Percentiles rank a stretch among this genome's conserved stretches.
Evolutionary conservation across 495 filamentous ascomycete genomes (phyloP).

Genomic region (Annulohypoxylon moriforme): DNA sequence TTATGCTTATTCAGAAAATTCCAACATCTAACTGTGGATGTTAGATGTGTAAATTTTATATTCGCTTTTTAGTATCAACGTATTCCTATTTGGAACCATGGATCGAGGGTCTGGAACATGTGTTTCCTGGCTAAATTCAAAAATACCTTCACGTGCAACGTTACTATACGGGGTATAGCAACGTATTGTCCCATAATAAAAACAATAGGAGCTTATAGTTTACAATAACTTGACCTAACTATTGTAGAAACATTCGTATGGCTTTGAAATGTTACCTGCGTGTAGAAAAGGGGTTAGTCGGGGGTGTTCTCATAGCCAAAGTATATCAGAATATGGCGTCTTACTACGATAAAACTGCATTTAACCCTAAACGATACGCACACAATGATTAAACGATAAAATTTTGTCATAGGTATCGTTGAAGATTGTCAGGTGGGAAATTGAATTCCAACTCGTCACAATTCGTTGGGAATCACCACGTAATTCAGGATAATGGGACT

Average conservation of each 20-base stretch:
- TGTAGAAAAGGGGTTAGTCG: not conserved
- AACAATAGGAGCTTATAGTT: not conserved
- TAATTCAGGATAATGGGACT: too few species aligned
- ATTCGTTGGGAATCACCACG: too few species aligned
- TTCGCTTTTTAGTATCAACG: not conserved
- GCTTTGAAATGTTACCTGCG: not conserved
- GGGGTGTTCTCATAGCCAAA: not conserved
- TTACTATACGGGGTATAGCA: not conserved
- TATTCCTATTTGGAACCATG: not conserved
- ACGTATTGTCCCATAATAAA: not conserved
- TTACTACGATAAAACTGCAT: not conserved
- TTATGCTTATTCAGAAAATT: not conserved
- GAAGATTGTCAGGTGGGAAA: not conserved
- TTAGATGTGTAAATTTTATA: not conserved
- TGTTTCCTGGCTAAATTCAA: slow-evolving; percentile 9
- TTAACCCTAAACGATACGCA: not conserved
- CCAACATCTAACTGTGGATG: not conserved
- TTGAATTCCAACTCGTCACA: not conserved
- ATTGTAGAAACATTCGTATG: not conserved
- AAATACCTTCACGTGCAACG: slow-evolving; percentile 1
- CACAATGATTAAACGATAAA: too few species aligned
- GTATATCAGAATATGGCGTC: not conserved
- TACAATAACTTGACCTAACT: not conserved
- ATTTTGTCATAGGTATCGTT: too few species aligned
- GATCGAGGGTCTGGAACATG: not conserved